Base-by-base conservation (phyloP, 1,284 basidiomycete species). In the Uromyces viciae-fabae region DNA sequence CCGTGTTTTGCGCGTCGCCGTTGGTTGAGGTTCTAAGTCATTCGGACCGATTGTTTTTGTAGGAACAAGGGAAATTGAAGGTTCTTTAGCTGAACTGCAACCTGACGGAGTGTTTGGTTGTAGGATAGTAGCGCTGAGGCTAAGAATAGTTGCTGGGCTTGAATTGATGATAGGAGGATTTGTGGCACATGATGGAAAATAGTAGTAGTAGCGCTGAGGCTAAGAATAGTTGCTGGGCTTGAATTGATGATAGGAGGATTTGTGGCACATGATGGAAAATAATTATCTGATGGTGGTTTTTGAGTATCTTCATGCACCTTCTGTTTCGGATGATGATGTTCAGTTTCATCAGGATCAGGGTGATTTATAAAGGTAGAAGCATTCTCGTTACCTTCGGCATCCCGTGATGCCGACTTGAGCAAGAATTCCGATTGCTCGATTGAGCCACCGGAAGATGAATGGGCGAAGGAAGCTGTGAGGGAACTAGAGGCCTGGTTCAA, bases 1-100 rank as follows among this genome's bases (percentile, higher is more conserved):
- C 8, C 76, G 64, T 58, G 58, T 79, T 60, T 79, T 79, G 49
- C 31, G 43, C 3, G 38, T 71, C 31, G 46, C 28, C 40, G 68
- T 58, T 43, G 76, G 33, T 19, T 49, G 58, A 69, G 66, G 52
- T 11, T 58, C 38, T 31, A 62, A 43, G 66, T 19, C 25, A 42
- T 64, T 36, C 28, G 31, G 33, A 11, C 31, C 49, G 69, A 54
- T 72, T 22, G 49, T 69, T n/a, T n/a, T n/a, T 43, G 42, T 31
- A 11, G 42, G 40, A n/a, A n/a, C n/a, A n/a, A n/a, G n/a, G n/a
- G n/a, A n/a, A n/a, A n/a, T n/a, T n/a, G n/a, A n/a, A 3, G 25
- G 40, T 31, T 60, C 58, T 60, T 60, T 60, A 36, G 25, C 25
- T 36, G 58, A 9, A 31, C 58, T 60, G 58, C 58, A 31, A 36